phyloP scores from a whole-genome alignment of 2,329 filamentous ascomycete genomes.

The Fusarium sambucinum region DNA sequence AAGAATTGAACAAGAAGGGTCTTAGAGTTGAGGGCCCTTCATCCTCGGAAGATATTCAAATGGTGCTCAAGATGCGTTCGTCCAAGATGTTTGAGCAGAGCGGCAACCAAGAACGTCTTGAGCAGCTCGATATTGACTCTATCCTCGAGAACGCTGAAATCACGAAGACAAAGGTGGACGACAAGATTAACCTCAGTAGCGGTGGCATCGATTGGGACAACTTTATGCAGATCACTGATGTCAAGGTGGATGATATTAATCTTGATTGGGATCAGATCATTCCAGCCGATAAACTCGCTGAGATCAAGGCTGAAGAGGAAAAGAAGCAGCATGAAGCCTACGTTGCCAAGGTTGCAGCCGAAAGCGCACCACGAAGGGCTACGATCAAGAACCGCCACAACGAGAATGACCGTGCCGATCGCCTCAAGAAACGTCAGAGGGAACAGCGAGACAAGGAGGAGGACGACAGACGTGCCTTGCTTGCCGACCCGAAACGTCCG shows the following conservation, averaged over 20 bases:
- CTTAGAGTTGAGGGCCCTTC: slow-evolving; percentile 82
- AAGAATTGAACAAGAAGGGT: slow-evolving; percentile 83
- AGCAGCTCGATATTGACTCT: slow-evolving; percentile 97
- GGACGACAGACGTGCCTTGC: slow-evolving; percentile 77
- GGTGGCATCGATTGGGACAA: slow-evolving; percentile 89
- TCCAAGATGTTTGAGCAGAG: slow-evolving; percentile 99
- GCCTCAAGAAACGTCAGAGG: slow-evolving; percentile 74
- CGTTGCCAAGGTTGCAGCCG: slow-evolving; percentile 82
- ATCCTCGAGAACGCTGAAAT: slow-evolving; percentile 97
- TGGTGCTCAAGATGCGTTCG: slow-evolving; percentile 96
- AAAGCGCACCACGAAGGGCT: slow-evolving; percentile 84
- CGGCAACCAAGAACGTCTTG: slow-evolving; percentile 94
- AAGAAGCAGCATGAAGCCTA: slow-evolving; percentile 86
- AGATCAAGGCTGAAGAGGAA: slow-evolving; percentile 90
- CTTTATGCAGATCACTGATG: slow-evolving; percentile 97
- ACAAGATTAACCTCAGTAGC: slow-evolving; percentile 90
- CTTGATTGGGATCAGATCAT: slow-evolving; percentile 99
- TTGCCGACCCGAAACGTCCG: slow-evolving; percentile 87
- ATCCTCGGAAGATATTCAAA: slow-evolving; percentile 93
- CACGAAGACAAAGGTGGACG: slow-evolving; percentile 94
- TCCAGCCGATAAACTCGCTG: slow-evolving; percentile 89
- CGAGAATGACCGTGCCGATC: slow-evolving; percentile 73
- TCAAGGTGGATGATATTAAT: slow-evolving; percentile 84
- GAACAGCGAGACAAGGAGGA: slow-evolving; percentile 75
- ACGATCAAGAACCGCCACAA: slow-evolving; percentile 68